Evolutionary conservation across 495 filamentous ascomycete genomes (phyloP).

Genomic region (Penicillium flavigenum): DNA sequence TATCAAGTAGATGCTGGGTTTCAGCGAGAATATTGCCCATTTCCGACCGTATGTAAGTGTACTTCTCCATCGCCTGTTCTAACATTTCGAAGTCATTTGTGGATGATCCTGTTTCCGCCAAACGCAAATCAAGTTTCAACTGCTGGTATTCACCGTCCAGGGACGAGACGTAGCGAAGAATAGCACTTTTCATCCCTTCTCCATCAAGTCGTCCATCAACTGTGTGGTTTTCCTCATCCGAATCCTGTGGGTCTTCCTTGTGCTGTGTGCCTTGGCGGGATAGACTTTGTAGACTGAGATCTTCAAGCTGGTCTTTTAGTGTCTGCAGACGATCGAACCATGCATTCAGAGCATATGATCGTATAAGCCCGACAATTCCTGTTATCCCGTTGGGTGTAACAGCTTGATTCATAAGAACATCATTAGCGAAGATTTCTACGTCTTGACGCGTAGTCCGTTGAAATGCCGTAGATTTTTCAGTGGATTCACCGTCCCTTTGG

Average conservation of each 20-base stretch:
- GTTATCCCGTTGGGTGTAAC: background rate
- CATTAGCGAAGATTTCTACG: background rate
- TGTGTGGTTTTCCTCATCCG: background rate
- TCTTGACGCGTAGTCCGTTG: background rate
- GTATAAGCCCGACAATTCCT: background rate
- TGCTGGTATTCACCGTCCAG: background rate
- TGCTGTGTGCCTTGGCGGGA: background rate
- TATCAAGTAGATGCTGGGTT: background rate
- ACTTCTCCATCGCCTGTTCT: background rate
- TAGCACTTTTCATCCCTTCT: background rate
- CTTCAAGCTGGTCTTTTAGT: background rate
- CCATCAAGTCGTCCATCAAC: background rate
- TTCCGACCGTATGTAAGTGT: background rate
- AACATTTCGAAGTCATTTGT: background rate
- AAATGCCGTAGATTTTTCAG: background rate
- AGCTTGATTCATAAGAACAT: background rate
- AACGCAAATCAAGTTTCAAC: background rate
- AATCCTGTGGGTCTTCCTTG: background rate
- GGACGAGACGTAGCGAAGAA: background rate
- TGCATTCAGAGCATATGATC: background rate
- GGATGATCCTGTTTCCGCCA: background rate
- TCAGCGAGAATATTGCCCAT: background rate
- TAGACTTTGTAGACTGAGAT: background rate
- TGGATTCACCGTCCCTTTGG: background rate
- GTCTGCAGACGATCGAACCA: background rate